These are phyloP conservation scores for Hanseniaspora sp. DNA, from an alignment of 1,139 yeast species.

Conservation along the genomic window DNA sequence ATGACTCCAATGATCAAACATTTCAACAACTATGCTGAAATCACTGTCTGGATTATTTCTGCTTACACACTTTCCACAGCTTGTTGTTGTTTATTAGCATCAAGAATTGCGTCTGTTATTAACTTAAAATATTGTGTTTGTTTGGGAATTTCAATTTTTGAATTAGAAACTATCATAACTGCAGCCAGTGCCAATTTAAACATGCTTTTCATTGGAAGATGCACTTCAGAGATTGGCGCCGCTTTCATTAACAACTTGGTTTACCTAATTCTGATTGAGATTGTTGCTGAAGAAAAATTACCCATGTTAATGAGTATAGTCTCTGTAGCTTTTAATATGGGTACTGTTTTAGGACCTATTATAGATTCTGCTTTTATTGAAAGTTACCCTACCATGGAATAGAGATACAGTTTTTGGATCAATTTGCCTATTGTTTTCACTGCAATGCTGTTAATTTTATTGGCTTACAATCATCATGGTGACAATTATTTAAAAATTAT, in stretches of 20 bases:
- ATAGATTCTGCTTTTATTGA: conserved; percentile 38
- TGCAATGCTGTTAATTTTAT: conserved; percentile 33
- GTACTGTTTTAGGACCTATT: conserved; percentile 27
- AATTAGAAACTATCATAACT: conserved; percentile 49
- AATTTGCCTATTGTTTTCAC: conserved; percentile 58
- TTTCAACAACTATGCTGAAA: not conserved
- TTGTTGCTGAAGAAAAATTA: conserved; percentile 43
- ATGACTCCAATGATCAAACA: not conserved
- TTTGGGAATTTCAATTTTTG: conserved; percentile 22
- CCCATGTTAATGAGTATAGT: not conserved
- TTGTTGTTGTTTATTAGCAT: not conserved
- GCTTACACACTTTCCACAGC: conserved; percentile 34
- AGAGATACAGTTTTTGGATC: conserved; percentile 74
- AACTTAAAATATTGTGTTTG: conserved; percentile 48
- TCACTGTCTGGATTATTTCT: not conserved
- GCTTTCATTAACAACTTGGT: conserved; percentile 56
- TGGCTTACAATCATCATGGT: conserved; percentile 24
- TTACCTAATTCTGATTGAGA: conserved; percentile 47
- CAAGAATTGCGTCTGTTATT: conserved; percentile 24
- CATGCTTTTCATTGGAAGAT: conserved; percentile 58
- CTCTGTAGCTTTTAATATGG: not conserved
- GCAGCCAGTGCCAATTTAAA: conserved; percentile 48
- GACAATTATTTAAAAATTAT: not conserved
- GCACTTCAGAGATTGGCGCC: conserved; percentile 64
- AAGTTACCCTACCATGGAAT: conserved; percentile 41